A percentile compares a stretch with the other conserved stretches of the same genome.
These are phyloP conservation scores for Cnidoscolus chayamansa DNA, from an alignment of 441 rosid genomes.

Conservation along the genomic window DNA sequence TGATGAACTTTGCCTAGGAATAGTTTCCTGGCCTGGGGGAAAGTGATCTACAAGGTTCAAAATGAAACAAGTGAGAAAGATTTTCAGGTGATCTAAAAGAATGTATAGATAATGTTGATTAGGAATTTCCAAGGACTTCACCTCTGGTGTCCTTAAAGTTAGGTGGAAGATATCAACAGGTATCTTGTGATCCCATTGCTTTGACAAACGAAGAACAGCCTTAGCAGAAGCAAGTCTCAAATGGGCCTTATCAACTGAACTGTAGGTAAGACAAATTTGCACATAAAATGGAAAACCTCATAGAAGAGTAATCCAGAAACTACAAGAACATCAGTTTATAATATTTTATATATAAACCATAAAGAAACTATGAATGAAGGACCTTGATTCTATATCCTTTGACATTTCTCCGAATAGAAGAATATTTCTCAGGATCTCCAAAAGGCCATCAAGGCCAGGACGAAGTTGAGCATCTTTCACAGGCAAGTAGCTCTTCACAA, in stretches of 20 bases:
- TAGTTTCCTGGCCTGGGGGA: conserved; percentile 70
- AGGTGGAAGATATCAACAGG: conserved; percentile 77
- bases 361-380: neutral
- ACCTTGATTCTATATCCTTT: conserved; percentile 86
- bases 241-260: conserved; percentile 89
- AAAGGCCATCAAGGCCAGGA: conserved; percentile 68
- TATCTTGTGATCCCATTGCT: conserved; percentile 89
- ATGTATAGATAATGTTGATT: conserved; percentile 2
- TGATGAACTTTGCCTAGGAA: conserved; percentile 89
- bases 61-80: conserved; percentile 13
- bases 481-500: conserved; percentile 96
- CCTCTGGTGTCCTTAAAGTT: conserved; percentile 76
- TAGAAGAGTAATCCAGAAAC: conserved; percentile 2
- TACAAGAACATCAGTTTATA: neutral
- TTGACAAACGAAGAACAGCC: conserved; percentile 88
- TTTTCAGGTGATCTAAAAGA: conserved; percentile 7
- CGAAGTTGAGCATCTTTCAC: conserved; percentile 96
- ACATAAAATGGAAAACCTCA: conserved; percentile 23
- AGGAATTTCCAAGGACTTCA: conserved; percentile 27
- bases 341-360: conserved; percentile 15
- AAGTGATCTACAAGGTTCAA: conserved; percentile 56
- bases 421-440: conserved; percentile 60
- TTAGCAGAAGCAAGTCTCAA: conserved; percentile 93
- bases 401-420: conserved; percentile 83
- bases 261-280: conserved; percentile 36